phyloP scores from a whole-genome alignment of 106 monocot species.

The Xerophyta viscosa region DNA sequence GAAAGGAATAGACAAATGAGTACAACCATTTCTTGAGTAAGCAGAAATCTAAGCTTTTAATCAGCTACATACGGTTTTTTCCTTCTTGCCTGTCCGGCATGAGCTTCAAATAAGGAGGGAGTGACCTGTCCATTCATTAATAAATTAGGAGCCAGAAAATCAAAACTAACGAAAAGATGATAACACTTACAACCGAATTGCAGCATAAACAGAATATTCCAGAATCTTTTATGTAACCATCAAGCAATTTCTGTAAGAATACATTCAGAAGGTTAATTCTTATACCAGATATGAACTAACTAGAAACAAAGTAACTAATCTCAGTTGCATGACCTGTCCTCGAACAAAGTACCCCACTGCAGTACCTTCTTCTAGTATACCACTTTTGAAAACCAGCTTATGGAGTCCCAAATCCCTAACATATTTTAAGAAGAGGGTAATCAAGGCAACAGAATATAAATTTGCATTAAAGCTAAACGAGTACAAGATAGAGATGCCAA shows the following conservation, averaged over 20 bases:
- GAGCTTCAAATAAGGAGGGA: constrained; percentile 43
- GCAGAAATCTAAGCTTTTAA: not conserved
- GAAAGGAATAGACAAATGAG: not conserved
- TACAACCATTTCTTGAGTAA: not conserved
- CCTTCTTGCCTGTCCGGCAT: constrained; percentile 30
- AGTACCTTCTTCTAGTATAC: constrained; percentile 20
- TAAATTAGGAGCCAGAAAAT: not conserved
- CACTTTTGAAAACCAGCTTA: constrained; percentile 34
- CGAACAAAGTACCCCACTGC: constrained; percentile 28
- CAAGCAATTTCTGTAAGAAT: constrained; percentile 14
- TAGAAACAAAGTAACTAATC: too few species aligned
- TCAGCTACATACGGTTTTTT: constrained; percentile 31
- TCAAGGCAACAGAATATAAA: too few species aligned
- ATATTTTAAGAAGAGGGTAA: too few species aligned
- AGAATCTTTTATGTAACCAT: constrained; percentile 29
- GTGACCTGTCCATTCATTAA: constrained; percentile 24
- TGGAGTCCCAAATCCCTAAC: constrained; percentile 36
- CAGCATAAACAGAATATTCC: constrained; percentile 37
- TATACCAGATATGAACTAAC: too few species aligned
- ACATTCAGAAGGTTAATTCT: too few species aligned
- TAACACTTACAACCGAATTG: constrained; percentile 14
- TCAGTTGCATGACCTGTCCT: constrained; percentile 20
- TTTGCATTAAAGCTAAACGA: too few species aligned
- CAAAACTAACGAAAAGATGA: not conserved
- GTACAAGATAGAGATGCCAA: too few species aligned